Evolutionary conservation across 208 protist genomes (phyloP), one percentile per base, ranked within the genome.

Genomic region (Herpetomonas samuelpessoai): DNA sequence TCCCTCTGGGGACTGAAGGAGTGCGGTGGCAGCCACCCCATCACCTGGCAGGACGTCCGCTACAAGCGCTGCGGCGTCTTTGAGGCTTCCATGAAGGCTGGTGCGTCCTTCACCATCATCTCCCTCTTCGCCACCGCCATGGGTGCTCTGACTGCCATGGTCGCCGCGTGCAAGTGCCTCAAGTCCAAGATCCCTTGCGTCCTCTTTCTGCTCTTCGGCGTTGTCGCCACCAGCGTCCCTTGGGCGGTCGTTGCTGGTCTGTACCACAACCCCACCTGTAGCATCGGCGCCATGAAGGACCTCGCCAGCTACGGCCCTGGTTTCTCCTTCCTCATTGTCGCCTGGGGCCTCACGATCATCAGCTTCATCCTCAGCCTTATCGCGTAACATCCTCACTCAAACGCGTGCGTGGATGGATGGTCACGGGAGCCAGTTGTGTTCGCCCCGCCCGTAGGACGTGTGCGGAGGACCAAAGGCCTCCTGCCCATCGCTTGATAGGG

Each of bases 231-330:
- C 56, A 29, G 49, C 41, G 71, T 73, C 18, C 66, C 66, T 4
- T 73, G 56, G 41, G 47, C 65, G 9, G 59, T 48, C 26, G 35
- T 79, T 25, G 51, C 57, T 0, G 67, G 65, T 64, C 57, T 74
- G 24, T 79, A 74, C 62, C 31, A 73, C 58, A 64, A 70, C 66
- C 55, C 66, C 47, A 65, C 62, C 50, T 73, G 72, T 65, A 50
- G 57, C 28, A 26, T 65, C 30, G 50, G 59, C 14, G 50, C 50
- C 47, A 64, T 67, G 47, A 58, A 48, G 44, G 54, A 67, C 35
- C 7, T 53, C 28, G 62, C 55, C 67, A 57, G 44, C 38, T 77
- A 65, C 59, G 59, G 52, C 27, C 48, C 62, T 4, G 57, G 66
- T 60, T 79, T 79, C 25, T 29, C 57, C 27, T 79, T 69, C 49